Evolutionary conservation across 2,329 filamentous ascomycete species (phyloP).

Genomic region (Fusarium torulosum): DNA sequence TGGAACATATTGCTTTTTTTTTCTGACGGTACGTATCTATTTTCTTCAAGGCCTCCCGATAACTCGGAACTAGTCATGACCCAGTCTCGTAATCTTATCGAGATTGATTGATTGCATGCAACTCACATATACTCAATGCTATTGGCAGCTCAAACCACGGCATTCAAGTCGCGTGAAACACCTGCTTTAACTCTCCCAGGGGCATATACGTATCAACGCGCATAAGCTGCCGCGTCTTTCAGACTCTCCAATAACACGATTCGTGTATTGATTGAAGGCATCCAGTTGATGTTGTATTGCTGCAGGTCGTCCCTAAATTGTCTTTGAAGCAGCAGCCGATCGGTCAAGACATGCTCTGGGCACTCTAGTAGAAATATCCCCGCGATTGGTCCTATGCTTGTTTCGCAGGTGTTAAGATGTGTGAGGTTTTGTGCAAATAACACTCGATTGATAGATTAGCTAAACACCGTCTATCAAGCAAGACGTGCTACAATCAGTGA

Average conservation of each 20-base stretch:
- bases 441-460: too few relatives aligned
- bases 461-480: too few relatives aligned
- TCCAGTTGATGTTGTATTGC: not conserved
- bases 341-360: too few relatives aligned
- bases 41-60: too few relatives aligned
- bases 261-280: not conserved
- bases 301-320: not conserved
- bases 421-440: too few relatives aligned
- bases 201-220: not conserved
- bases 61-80: not conserved
- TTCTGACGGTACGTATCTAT: not conserved
- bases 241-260: not conserved
- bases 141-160: not conserved
- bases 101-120: not conserved
- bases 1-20: not conserved
- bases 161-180: not conserved
- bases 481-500: too few relatives aligned
- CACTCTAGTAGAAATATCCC: too few relatives aligned
- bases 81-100: not conserved
- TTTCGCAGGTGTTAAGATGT: too few relatives aligned
- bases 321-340: too few relatives aligned
- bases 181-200: not conserved
- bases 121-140: not conserved
- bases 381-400: too few relatives aligned
- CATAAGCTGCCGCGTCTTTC: not conserved